phyloP scores from a whole-genome alignment of 2,329 filamentous ascomycete species.

The Alternaria angustiovoidea region DNA sequence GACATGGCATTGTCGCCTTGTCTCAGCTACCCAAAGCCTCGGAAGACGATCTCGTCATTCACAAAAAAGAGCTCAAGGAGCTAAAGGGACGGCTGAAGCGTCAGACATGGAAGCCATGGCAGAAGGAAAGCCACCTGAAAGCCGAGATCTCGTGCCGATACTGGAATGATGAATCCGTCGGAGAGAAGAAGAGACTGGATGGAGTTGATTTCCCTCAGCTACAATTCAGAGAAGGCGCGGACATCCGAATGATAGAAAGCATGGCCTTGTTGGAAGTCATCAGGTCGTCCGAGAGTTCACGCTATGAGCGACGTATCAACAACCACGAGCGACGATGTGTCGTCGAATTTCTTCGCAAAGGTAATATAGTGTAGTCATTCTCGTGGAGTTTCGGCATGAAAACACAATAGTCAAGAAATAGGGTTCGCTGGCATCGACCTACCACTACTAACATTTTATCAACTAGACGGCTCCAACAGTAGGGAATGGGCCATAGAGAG shows the following conservation, averaged over 20 bases:
- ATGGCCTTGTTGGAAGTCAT: conserved; percentile 1
- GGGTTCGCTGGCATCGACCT: too few species aligned
- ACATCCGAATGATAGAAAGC: not conserved
- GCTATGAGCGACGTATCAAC: not conserved
- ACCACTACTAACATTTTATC: too few species aligned
- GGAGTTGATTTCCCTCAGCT: not conserved
- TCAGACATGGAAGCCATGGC: conserved; percentile 3
- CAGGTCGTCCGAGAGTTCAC: not conserved
- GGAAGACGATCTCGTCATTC: not conserved
- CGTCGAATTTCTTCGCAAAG: conserved; percentile 5
- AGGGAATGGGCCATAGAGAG: too few species aligned
- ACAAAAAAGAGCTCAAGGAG: conserved; percentile 1
- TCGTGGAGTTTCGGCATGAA: too few species aligned
- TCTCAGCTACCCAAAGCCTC: not conserved
- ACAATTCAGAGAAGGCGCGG: not conserved
- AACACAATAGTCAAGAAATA: too few species aligned
- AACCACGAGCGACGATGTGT: conserved; percentile 1
- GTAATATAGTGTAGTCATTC: not conserved
- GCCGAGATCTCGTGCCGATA: not conserved
- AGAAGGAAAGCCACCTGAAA: conserved; percentile 1
- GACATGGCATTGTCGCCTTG: conserved; percentile 2
- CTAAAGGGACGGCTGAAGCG: not conserved
- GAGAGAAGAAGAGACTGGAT: not conserved
- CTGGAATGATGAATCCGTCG: conserved; percentile 1
- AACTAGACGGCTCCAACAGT: too few species aligned